Evolutionary conservation across 768 basidiomycete species (phyloP), one percentile per base, ranked within the genome.

Genomic region (Suillus variegatus): DNA sequence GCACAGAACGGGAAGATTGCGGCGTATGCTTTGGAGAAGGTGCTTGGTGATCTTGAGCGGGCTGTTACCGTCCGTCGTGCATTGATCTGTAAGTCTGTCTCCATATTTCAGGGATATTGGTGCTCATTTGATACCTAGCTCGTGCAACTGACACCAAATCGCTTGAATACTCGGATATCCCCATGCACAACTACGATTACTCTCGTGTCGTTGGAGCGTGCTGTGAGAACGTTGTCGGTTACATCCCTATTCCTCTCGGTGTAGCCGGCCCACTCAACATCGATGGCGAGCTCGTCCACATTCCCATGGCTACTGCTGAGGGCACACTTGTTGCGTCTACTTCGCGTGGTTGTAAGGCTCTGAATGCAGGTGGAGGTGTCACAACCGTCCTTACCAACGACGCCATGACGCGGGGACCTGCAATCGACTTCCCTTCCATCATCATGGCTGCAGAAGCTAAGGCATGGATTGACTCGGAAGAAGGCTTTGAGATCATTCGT

Each of bases 241-340:
- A 93, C 76, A 94, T 98, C 76, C 97, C 97, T 49, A 78, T 99
- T 44, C 97, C 97, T 0, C 89, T 99, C 61, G 97, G 97, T 70
- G 91, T 99, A 66, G 97, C 97, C 18, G 97, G 97, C 2, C 97
- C 97, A 3, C 87, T 99, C 43, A 92, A 86, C 52, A 85, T 99
- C 73, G 97, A 99, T 71, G 95, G 93, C 38, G 80, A 85, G 49
- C 79, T 89, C 56, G 88, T 88, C 71, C 97, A 89, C 47, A 96
- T 99, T 71, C 97, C 97, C 9, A 99, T 99, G 97, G 97, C 97
- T 51, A 99, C 97, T 6, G 96, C 97, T n/a, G 97, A 99, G 76
- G 97, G 97, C 65, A 99, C 97, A 0, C 88, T 99, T 63, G 96
- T 99, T 66, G 97, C 97, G 0, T 99, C 97, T 6, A 93, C 97